Evolutionary conservation across 805 yeast species (phyloP), one percentile per base, ranked within the genome.

Genomic region (Candida coleopterorum): DNA sequence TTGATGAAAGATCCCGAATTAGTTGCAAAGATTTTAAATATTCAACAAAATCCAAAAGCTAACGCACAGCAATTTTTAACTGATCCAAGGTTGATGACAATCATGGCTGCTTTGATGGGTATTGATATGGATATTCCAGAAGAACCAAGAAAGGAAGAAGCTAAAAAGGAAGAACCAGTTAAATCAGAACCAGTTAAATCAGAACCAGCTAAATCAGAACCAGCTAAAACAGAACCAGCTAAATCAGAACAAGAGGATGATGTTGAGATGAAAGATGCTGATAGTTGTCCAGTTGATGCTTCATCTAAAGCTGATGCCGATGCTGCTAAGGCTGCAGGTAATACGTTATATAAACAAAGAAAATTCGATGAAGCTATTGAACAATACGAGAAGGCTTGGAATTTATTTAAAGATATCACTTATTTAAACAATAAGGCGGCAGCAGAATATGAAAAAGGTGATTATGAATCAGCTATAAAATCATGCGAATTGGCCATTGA

Each of bases 401-500:
- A 80, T 23, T 58, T 79, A 15, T 63, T 70, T 64, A 74, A 79
- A 54, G 97, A 93, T 57, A 86, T 90, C 53, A 90, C 97, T 1
- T 93, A 84, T 58, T 73, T 93, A 58, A 93, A 94, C 71, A 93
- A 93, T 72, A 79, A 94, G 53, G 93, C 98, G 26, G 97, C 99
- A 39, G 99, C 98, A 23, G 96, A 93, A 64, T 93, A 64, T 55
- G 99, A 93, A 67, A 87, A 89, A 61, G 96, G 93, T 44, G 96
- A 88, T 54, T 85, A 75, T 53, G 96, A 88, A 40, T 64, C 80
- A 9, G 89, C 96, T 27, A 85, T 93, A 46, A 64, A 72, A 41
- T 86, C 97, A 4, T 82, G 96, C 60, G 67, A 76, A 49, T 63
- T 64, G 34, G 97, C 98, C 18, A 75, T 90, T 44, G 96, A 86